phyloP scores from a whole-genome alignment of 331 rosid genomes.

The Ulmus americana region DNA sequence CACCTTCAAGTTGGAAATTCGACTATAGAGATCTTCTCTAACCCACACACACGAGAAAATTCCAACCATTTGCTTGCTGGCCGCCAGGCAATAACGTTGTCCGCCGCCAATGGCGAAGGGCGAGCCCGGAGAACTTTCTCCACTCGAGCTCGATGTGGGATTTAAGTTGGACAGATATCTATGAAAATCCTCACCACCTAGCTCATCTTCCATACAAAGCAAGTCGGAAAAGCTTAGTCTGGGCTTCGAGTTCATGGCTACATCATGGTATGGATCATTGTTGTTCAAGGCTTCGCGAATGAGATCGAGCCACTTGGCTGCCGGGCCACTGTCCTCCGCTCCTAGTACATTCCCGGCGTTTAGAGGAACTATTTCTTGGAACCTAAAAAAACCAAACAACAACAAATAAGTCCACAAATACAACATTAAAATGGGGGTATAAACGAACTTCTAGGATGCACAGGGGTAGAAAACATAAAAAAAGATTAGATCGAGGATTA shows the following conservation, averaged over 20 bases:
- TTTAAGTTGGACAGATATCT: background rate
- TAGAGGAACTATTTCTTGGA: constrained; percentile 88
- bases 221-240: constrained; percentile 48
- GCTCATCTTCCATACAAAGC: constrained; percentile 40
- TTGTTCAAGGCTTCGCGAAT: constrained; percentile 52
- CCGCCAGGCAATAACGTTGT: constrained; percentile 41
- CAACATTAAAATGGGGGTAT: background rate
- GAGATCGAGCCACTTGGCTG: constrained; percentile 59
- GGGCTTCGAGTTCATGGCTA: constrained; percentile 24
- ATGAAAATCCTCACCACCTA: constrained; percentile 12
- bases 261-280: background rate
- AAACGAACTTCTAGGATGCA: no score
- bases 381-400: constrained; percentile 29
- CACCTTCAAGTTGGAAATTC: constrained; percentile 46
- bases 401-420: background rate
- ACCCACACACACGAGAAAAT: constrained; percentile 79
- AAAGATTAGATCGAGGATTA: background rate
- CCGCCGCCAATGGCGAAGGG: background rate
- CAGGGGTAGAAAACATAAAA: background rate
- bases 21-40: constrained; percentile 36
- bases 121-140: constrained; percentile 22
- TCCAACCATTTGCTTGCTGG: constrained; percentile 95
- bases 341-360: constrained; percentile 87
- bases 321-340: constrained; percentile 72
- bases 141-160: constrained; percentile 6